Evolutionary conservation across 2,329 filamentous ascomycete genomes (phyloP), one percentile per base, ranked within the genome.

Genomic region (Fusarium protoensiforme): DNA sequence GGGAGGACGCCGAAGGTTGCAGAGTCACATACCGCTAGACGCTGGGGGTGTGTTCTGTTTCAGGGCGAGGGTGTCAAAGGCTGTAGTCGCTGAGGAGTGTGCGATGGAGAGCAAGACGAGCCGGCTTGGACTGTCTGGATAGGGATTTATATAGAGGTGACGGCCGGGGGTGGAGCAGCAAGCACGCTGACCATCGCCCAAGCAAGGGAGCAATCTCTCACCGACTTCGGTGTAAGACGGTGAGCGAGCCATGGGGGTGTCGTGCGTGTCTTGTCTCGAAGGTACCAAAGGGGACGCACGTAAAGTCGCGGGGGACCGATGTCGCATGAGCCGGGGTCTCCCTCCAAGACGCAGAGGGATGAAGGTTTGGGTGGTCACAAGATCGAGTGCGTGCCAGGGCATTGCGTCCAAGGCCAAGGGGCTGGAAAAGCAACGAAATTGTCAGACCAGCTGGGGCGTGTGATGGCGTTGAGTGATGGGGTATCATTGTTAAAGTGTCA

Each of bases 151-250:
- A 77, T 77, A 76, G 68, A 60, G 43, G 48, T 68, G 41, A 61
- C 51, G 54, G 59, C 38, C 38, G 48, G 64, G 63, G 60, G 72
- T 75, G 69, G 75, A 77, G 65, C 62, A 75, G 66, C 24, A 24
- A 20, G 57, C 67, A 75, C 69, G 67, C 54, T 75, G 75, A 65
- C 69, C 67, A 63, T 67, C 57, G 38, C 39, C 59, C 63, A 67
- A 68, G 39, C 61, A 71, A 61, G 54, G 67, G 58, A 56, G 38
- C 54, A 53, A 54, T 56, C 56, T 66, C 67, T 71, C 71, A 77
- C 75, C 76, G 75, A 74, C 67, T 71, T 72, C 73, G 76, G 74
- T 75, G 74, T 75, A 70, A 75, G 71, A 75, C 75, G 74, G 72
- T 76, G 66, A 76, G 66, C 22, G 63, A 43, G 56, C 56, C 13